Percentiles rank a stretch among this genome's conserved stretches.
Conservation (phyloP, 2,329 filamentous ascomycete species). For the Sclerotinia spermophila region DNA sequence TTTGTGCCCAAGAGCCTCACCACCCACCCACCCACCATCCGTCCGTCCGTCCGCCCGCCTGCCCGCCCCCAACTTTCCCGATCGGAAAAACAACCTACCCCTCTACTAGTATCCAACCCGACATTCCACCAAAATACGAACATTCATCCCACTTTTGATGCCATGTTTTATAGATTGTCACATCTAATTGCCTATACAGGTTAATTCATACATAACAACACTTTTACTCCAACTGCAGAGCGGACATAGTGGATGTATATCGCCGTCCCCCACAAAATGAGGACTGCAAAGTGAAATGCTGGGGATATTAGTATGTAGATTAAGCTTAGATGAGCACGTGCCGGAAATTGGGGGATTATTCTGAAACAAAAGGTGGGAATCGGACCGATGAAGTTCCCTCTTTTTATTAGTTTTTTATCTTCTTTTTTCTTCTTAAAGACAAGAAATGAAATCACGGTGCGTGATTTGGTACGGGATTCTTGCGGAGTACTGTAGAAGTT, state of each 20-base stretch:
- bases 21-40: too few species aligned
- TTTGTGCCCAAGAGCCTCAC: neutral
- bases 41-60: neutral
- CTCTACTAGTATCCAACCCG: neutral
- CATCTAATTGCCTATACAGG: neutral
- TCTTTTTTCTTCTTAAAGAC: too few species aligned
- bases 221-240: neutral
- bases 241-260: neutral
- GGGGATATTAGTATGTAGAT: neutral
- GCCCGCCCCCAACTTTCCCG: neutral
- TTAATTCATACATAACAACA: too few species aligned
- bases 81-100: neutral
- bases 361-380: neutral
- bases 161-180: neutral
- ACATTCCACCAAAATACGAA: neutral
- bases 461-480: neutral
- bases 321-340: neutral
- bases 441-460: neutral
- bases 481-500: too few species aligned
- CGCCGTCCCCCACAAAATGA: constrained; percentile 1
- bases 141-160: neutral
- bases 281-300: neutral
- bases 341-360: neutral
- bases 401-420: neutral
- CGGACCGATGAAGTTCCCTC: neutral